phyloP scores from a whole-genome alignment of 2,329 filamentous ascomycete species.

The Aspergillus eucalypticola region DNA sequence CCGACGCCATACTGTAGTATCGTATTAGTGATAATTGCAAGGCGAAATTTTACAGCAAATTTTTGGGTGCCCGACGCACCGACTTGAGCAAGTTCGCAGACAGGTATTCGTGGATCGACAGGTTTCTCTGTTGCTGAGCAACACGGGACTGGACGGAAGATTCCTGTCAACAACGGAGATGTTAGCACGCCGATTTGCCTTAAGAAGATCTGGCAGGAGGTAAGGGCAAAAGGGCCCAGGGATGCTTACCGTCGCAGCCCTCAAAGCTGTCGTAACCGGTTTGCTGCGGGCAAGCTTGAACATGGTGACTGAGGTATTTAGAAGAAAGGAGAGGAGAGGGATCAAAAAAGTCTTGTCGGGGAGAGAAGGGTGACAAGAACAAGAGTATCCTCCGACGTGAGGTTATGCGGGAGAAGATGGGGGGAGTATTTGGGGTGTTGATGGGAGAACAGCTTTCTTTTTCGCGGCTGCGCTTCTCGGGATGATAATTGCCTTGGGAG shows the following conservation, averaged over 20 bases:
- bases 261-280: constrained; percentile 76
- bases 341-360: constrained; percentile 7
- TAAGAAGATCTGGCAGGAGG: too few species aligned
- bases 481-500: constrained; percentile 28
- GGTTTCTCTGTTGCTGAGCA: constrained; percentile 76
- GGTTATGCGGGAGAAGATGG: constrained; percentile 12
- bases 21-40: constrained; percentile 25
- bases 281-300: constrained; percentile 79
- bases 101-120: constrained; percentile 98
- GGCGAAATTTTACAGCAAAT: background rate
- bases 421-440: constrained; percentile 14
- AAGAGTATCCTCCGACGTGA: constrained; percentile 19
- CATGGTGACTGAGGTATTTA: constrained; percentile 59
- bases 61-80: constrained; percentile 40
- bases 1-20: constrained; percentile 80
- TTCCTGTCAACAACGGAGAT: constrained; percentile 54
- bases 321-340: constrained; percentile 23
- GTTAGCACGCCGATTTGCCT: constrained; percentile 50
- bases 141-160: constrained; percentile 54
- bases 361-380: constrained; percentile 12
- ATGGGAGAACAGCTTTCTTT: constrained; percentile 40
- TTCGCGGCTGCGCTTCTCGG: constrained; percentile 33
- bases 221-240: constrained; percentile 14
- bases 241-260: constrained; percentile 69
- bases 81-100: constrained; percentile 84